These are phyloP conservation scores for Inonotus obliquus DNA, from an alignment of 1,284 basidiomycete genomes.

Conservation along the genomic window DNA sequence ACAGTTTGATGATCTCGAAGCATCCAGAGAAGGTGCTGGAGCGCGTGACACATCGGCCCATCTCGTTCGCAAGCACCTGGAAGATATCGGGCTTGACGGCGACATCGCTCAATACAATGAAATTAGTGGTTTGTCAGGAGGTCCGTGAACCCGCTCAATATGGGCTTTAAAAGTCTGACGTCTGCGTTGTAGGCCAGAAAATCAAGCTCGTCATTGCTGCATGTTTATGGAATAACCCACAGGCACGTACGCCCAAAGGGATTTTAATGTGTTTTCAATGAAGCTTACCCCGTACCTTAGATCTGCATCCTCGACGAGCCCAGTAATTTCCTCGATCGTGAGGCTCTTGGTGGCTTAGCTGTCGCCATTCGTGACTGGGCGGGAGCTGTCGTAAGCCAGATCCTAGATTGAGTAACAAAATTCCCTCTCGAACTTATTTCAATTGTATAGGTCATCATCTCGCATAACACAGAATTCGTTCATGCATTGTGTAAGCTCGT, in stretches of 20 bases:
- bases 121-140: conserved; percentile 86
- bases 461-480: conserved; percentile 93
- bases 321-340: conserved; percentile 94
- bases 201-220: conserved; percentile 96
- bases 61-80: conserved; percentile 84
- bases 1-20: conserved; percentile 96
- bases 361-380: conserved; percentile 96
- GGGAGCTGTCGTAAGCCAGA: conserved; percentile 75
- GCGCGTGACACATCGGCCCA: conserved; percentile 77
- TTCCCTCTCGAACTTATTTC: conserved; percentile 6
- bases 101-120: conserved; percentile 98
- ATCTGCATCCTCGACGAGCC: conserved; percentile 88
- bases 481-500: conserved; percentile 67
- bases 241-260: conserved; percentile 42
- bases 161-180: conserved; percentile 12
- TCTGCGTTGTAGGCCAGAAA: conserved; percentile 69
- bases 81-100: conserved; percentile 94
- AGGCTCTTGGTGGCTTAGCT: conserved; percentile 88
- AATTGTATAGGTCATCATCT: conserved; percentile 77
- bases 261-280: conserved; percentile 2
- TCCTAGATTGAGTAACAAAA: neutral
- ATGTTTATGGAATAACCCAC: conserved; percentile 93
- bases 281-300: conserved; percentile 27
- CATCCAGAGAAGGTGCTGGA: conserved; percentile 90
- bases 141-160: conserved; percentile 34